phyloP scores from a whole-genome alignment of 495 filamentous ascomycete species.

The Annulohypoxylon stygium region DNA sequence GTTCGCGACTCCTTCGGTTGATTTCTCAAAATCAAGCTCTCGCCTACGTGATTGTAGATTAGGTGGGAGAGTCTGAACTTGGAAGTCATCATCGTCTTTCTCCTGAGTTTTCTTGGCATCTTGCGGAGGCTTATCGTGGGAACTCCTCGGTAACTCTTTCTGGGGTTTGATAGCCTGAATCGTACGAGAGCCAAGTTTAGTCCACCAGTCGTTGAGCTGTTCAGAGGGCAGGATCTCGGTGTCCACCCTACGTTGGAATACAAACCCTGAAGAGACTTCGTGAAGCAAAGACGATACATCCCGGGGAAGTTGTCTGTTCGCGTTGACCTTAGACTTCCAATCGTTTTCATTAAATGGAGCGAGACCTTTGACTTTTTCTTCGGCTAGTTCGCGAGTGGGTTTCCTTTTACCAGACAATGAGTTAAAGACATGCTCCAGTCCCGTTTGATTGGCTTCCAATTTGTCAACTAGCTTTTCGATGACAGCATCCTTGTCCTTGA shows the following conservation, averaged over 20 bases:
- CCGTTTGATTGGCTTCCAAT: slow-evolving; percentile 75
- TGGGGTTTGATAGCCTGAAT: slow-evolving; percentile 22
- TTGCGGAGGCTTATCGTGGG: not conserved
- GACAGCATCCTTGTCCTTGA: slow-evolving; percentile 83
- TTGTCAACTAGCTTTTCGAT: slow-evolving; percentile 83
- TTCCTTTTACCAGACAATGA: slow-evolving; percentile 68
- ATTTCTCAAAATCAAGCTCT: slow-evolving; percentile 10
- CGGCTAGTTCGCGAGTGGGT: slow-evolving; percentile 59
- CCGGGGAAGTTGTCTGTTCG: slow-evolving; percentile 46
- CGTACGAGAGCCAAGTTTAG: slow-evolving; percentile 51
- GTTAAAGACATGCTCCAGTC: slow-evolving; percentile 78
- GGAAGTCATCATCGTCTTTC: slow-evolving; percentile 62
- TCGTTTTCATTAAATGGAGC: slow-evolving; percentile 62
- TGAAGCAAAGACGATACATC: slow-evolving; percentile 55
- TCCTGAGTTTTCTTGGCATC: slow-evolving; percentile 21
- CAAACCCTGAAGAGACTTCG: slow-evolving; percentile 52
- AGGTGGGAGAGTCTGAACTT: slow-evolving; percentile 65
- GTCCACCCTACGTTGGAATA: slow-evolving; percentile 44
- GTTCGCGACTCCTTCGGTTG: slow-evolving; percentile 55
- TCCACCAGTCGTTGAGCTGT: slow-evolving; percentile 64
- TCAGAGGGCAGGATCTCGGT: slow-evolving; percentile 50
- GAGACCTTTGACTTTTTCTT: slow-evolving; percentile 68
- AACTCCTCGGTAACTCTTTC: slow-evolving; percentile 21
- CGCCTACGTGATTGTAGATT: slow-evolving; percentile 40
- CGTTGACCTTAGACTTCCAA: slow-evolving; percentile 59